phyloP scores from a whole-genome alignment of 2,329 filamentous ascomycete genomes.

The Fusarium sacchari region DNA sequence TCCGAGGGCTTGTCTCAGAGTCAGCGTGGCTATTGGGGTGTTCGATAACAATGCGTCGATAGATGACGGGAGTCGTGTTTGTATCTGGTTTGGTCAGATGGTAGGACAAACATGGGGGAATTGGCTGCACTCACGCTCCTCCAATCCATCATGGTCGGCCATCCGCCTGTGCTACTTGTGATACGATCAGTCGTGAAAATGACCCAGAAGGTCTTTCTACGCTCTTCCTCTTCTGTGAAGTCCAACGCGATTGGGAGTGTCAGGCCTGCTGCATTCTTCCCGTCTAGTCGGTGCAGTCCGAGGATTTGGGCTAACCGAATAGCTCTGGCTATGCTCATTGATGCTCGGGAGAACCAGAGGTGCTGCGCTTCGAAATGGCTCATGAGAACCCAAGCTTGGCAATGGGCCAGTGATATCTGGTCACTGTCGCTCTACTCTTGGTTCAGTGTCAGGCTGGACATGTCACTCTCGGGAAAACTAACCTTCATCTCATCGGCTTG shows the following conservation, averaged over 20 bases:
- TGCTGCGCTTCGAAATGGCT: conserved; percentile 80
- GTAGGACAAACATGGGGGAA: accelerated
- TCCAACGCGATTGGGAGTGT: conserved; percentile 69
- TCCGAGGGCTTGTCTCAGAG: conserved; percentile 16
- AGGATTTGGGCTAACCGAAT: conserved; percentile 80
- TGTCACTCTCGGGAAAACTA: neutral
- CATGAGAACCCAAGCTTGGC: conserved; percentile 79
- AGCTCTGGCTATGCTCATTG: conserved; percentile 78
- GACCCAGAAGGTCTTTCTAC: conserved; percentile 83
- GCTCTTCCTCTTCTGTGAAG: conserved; percentile 77
- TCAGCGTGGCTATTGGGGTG: conserved; percentile 46
- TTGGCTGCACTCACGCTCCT: conserved; percentile 1
- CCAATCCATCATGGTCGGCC: conserved; percentile 80
- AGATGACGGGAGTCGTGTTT: conserved; percentile 7
- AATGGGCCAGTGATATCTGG: conserved; percentile 58
- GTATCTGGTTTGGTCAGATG: neutral
- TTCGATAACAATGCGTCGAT: conserved; percentile 14
- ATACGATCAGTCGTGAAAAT: conserved; percentile 82
- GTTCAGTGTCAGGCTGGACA: conserved; percentile 64
- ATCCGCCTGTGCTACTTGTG: conserved; percentile 85
- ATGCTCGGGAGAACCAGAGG: conserved; percentile 83
- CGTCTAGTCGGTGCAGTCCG: conserved; percentile 71
- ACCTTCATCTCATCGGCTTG: conserved; percentile 83
- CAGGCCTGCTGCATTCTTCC: conserved; percentile 22
- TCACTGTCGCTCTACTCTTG: conserved; percentile 56